phyloP scores from a whole-genome alignment of 495 filamentous ascomycete species.

The Neurospora cerealis region DNA sequence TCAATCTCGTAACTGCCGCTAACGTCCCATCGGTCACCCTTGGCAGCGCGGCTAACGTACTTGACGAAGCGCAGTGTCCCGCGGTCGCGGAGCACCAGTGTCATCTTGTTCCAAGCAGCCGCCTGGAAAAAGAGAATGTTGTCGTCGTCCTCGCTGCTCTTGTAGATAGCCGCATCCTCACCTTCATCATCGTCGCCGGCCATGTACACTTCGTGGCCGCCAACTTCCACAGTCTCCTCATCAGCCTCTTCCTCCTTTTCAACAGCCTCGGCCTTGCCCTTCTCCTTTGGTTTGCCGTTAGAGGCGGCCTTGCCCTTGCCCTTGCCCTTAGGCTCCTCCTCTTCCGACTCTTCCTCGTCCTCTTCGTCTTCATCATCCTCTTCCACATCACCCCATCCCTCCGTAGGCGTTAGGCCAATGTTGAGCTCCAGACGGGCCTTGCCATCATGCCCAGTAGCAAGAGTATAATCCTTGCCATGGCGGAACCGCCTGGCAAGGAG shows the following conservation, averaged over 20 bases:
- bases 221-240: slow-evolving; percentile 46
- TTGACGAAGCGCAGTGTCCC: slow-evolving; percentile 90
- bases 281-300: slow-evolving; percentile 21
- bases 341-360: slow-evolving; percentile 27
- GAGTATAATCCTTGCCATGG: slow-evolving; percentile 78
- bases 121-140: slow-evolving; percentile 84
- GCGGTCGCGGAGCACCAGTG: slow-evolving; percentile 77
- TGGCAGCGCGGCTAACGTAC: slow-evolving; percentile 74
- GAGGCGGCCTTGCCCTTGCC: slow-evolving; percentile 36
- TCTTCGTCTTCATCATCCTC: slow-evolving; percentile 41
- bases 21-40: slow-evolving; percentile 91
- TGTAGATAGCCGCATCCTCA: slow-evolving; percentile 80
- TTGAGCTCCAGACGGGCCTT: slow-evolving; percentile 80
- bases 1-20: slow-evolving; percentile 55
- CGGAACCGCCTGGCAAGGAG: slow-evolving; percentile 77
- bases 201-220: slow-evolving; percentile 91
- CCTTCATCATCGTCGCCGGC: slow-evolving; percentile 68
- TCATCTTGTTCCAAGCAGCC: slow-evolving; percentile 81
- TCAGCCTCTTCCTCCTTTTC: slow-evolving; percentile 13
- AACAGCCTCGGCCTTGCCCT: slow-evolving; percentile 15
- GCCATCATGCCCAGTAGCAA: slow-evolving; percentile 75
- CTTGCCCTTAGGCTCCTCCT: slow-evolving; percentile 28
- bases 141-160: slow-evolving; percentile 71
- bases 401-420: slow-evolving; percentile 69
- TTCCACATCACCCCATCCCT: slow-evolving; percentile 72